Conservation (phyloP, 2,329 filamentous ascomycete genomes). For the Aulographum hederae region DNA sequence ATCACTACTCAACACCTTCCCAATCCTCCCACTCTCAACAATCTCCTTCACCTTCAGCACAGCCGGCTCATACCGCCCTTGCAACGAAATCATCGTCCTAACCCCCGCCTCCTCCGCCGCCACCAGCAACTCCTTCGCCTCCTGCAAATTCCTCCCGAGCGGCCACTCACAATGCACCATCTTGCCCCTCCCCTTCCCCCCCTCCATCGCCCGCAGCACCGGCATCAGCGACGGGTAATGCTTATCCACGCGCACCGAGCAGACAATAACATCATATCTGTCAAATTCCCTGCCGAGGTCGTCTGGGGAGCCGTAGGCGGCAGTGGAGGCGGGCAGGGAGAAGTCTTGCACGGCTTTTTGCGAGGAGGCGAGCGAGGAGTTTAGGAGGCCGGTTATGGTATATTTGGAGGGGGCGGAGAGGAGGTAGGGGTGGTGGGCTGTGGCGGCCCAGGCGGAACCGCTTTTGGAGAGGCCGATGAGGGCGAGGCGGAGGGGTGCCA, state of each 20-base stretch:
- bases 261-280: not conserved
- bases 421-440: not conserved
- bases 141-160: not conserved
- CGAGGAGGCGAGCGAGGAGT: not conserved
- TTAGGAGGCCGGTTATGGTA: not conserved
- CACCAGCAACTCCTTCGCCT: not conserved
- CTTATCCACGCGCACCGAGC: not conserved
- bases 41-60: not conserved
- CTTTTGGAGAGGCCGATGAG: not conserved
- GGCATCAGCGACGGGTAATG: not conserved
- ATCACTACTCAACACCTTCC: not conserved
- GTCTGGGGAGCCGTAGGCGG: not conserved
- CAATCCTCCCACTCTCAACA: not conserved
- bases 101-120: not conserved
- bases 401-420: not conserved
- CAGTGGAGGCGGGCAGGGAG: not conserved
- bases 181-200: no score
- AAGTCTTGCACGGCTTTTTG: not conserved
- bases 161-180: constrained; percentile 1
- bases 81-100: not conserved
- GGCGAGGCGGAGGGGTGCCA: not conserved
- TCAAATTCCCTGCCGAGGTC: not conserved
- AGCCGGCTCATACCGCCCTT: not conserved
- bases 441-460: not conserved
- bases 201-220: not conserved